phyloP scores from a whole-genome alignment of 108 stramenopile genomes.

The Cyclotella baltica region DNA sequence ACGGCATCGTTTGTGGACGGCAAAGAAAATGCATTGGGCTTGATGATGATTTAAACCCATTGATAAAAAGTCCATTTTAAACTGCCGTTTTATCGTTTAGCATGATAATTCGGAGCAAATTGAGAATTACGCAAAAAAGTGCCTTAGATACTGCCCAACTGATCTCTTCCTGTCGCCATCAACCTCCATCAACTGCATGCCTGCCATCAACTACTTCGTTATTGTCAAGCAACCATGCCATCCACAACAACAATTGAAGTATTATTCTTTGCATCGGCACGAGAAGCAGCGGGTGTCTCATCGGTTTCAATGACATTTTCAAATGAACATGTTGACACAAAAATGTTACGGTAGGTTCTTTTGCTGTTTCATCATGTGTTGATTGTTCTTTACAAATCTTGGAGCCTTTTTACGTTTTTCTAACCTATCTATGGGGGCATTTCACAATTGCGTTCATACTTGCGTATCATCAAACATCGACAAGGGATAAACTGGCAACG shows the following conservation, averaged over 20 bases:
- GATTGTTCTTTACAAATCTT: background rate
- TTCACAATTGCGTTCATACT: background rate
- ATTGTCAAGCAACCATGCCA: constrained; percentile 5
- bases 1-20: too few relatives aligned
- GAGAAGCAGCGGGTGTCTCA: constrained; percentile 79
- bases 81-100: too few relatives aligned
- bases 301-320: constrained; percentile 48
- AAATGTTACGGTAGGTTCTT: constrained; percentile 49
- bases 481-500: constrained; percentile 60
- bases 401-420: background rate
- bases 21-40: too few relatives aligned
- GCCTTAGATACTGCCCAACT: too few relatives aligned
- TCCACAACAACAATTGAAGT: constrained; percentile 50
- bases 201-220: too few relatives aligned
- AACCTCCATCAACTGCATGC: too few relatives aligned
- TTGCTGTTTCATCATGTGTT: background rate
- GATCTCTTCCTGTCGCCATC: too few relatives aligned
- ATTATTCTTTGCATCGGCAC: constrained; percentile 88
- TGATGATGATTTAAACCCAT: too few relatives aligned
- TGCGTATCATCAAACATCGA: background rate
- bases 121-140: too few relatives aligned
- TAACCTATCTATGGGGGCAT: background rate
- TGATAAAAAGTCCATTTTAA: too few relatives aligned
- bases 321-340: constrained; percentile 51
- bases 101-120: too few relatives aligned